Conservation (phyloP, 2,329 filamentous ascomycete species). For the Coleophoma eucalyptorum region DNA sequence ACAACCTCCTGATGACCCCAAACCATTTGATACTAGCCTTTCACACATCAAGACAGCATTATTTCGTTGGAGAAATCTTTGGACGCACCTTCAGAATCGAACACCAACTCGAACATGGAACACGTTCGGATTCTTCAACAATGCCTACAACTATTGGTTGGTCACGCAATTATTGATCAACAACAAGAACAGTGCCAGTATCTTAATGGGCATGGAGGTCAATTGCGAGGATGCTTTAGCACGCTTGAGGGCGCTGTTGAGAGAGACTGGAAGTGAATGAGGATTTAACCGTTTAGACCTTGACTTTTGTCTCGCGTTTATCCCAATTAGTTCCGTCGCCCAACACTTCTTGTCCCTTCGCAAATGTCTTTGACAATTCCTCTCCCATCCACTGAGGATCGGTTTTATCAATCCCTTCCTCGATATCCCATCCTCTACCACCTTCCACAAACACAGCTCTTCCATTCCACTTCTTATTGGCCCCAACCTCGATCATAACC, state of each 20-base stretch:
- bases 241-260: conserved; percentile 7
- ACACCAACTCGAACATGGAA: conserved; percentile 11
- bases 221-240: conserved; percentile 17
- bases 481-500: conserved; percentile 43
- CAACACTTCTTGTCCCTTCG: conserved; percentile 7
- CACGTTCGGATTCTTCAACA: conserved; percentile 15
- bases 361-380: conserved; percentile 5
- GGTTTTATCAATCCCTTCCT: conserved; percentile 8
- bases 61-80: conserved; percentile 16
- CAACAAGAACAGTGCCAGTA: conserved; percentile 12
- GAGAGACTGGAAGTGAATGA: not conserved
- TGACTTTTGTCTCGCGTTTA: not conserved
- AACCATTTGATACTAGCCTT: conserved; percentile 9
- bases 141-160: conserved; percentile 20
- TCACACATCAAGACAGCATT: conserved; percentile 13
- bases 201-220: conserved; percentile 17
- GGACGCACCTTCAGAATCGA: conserved; percentile 10
- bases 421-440: conserved; percentile 10
- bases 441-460: conserved; percentile 44
- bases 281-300: not conserved
- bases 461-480: conserved; percentile 39
- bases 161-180: conserved; percentile 16
- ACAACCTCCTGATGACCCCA: not conserved
- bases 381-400: conserved; percentile 10
- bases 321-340: conserved; percentile 8